Percentiles rank a stretch among this genome's conserved stretches.
These are phyloP conservation scores for Tolypocladium endophyticum DNA, from an alignment of 2,329 filamentous ascomycete genomes.

Conservation along the genomic window DNA sequence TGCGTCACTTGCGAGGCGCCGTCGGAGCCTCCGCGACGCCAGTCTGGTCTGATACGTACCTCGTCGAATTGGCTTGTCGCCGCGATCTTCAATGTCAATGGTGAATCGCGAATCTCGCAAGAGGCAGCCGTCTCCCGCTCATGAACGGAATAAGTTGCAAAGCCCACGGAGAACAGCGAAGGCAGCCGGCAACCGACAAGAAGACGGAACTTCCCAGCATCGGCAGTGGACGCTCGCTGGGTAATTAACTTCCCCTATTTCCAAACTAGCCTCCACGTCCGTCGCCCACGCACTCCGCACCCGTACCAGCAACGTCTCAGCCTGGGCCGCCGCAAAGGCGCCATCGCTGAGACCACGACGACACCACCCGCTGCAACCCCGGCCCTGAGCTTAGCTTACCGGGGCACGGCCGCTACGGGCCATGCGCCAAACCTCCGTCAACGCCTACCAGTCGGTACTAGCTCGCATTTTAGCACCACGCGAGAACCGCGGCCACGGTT, in stretches of 20 bases:
- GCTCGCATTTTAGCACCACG: neutral
- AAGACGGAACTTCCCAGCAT: neutral
- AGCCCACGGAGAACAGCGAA: neutral
- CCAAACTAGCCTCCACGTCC: neutral
- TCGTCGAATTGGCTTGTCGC: neutral
- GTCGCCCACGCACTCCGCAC: neutral
- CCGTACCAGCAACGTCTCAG: neutral
- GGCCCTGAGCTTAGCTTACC: neutral
- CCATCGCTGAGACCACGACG: neutral
- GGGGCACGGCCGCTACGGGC: neutral
- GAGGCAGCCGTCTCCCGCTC: neutral
- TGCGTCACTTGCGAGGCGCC: neutral
- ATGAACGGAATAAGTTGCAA: neutral
- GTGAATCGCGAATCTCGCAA: neutral
- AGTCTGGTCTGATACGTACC: neutral
- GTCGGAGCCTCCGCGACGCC: neutral
- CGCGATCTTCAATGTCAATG: neutral
- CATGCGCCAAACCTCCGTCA: no score
- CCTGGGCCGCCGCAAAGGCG: neutral
- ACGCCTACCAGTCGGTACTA: neutral
- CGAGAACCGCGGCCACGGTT: neutral
- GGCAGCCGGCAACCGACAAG: neutral
- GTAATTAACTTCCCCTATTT: neutral
- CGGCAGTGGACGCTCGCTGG: neutral
- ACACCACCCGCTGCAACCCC: neutral